Evolutionary conservation across 345 rosid species (phyloP), one percentile per base, ranked within the genome.

Genomic region (Gossypioides kirkii): DNA sequence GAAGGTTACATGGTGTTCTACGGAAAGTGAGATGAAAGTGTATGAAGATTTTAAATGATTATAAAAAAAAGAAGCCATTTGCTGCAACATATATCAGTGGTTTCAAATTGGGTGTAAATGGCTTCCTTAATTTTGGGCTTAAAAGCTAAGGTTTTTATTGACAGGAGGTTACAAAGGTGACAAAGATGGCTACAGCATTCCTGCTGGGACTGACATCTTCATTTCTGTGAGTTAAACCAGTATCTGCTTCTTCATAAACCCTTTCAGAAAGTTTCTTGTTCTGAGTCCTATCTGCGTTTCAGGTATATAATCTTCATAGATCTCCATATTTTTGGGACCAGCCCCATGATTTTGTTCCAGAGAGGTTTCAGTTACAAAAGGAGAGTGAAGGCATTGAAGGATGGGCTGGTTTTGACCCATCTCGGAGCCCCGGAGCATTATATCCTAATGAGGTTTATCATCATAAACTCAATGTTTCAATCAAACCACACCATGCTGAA

Each of bases 241-340:
- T 59, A 9, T 58, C 20, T 28, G 25, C 49, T 50, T 45, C 60
- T 73, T 61, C 18, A 26, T 59, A 60, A 58, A 43, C 12, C 42
- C 52, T 16, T 60, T 32, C 38, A 32, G 12, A 1, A 23, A 23
- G 22, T 22, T 70, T n/a, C 36, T 49, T 67, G 23, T 10, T 66
- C 46, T 3, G 7, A 36, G 9, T 42, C 32, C 74, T 68, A 43
- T 59, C 0, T 4, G 6, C 54, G 59, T 70, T 32, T 69, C 81
- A 94, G 98, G 91, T 90, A 54, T 94, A 91, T 45, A 91, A 94
- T 84, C 89, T 94, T 52, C 97, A 94, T 56, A 84, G 98, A 80
- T 94, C 97, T 69, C 97, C 98, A 41, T 87, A 90, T 70, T 89
- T 84, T 73, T 94, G 98, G 97, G 92, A 90, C 61, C 78, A n/a